Percentiles rank a stretch among this genome's conserved stretches.
phyloP scores from a whole-genome alignment of 2,329 filamentous ascomycete genomes.

The Rhexocercosporidium sp. region DNA sequence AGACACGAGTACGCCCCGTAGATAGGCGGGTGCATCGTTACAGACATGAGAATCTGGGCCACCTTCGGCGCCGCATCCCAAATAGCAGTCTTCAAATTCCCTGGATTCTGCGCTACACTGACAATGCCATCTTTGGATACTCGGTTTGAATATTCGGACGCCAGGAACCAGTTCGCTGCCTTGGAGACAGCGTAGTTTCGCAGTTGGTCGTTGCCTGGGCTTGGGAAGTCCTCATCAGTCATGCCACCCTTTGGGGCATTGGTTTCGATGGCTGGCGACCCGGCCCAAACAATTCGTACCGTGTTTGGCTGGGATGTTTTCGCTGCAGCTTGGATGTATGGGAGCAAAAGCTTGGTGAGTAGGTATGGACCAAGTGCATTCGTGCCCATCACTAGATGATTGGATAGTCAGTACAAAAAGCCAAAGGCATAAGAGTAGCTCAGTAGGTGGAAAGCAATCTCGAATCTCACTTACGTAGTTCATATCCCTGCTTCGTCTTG shows the following conservation, averaged over 20 bases:
- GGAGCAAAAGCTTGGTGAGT: slow-evolving; percentile 44
- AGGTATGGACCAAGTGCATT: slow-evolving; percentile 36
- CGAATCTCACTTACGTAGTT: not conserved
- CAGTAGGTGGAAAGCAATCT: not conserved
- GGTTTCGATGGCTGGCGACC: slow-evolving; percentile 7
- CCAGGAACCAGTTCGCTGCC: slow-evolving; percentile 14
- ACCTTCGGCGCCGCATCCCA: slow-evolving; percentile 15
- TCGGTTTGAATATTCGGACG: not conserved
- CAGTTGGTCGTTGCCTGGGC: not conserved
- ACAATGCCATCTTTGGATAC: not conserved
- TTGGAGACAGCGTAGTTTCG: slow-evolving; percentile 15
- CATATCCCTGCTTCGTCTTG: slow-evolving; percentile 34
- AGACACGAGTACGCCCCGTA: slow-evolving; percentile 20
- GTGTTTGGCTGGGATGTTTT: slow-evolving; percentile 11
- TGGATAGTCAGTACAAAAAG: not conserved
- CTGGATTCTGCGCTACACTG: slow-evolving; percentile 4
- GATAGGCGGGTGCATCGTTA: slow-evolving; percentile 22
- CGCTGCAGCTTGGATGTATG: slow-evolving; percentile 24
- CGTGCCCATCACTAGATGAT: slow-evolving; percentile 28
- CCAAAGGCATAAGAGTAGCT: not conserved
- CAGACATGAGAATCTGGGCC: slow-evolving; percentile 5
- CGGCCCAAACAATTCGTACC: slow-evolving; percentile 9
- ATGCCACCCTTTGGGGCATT: slow-evolving; percentile 5
- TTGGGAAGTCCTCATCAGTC: not conserved
- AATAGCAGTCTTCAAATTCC: slow-evolving; percentile 17